Evolutionary conservation across 2,329 filamentous ascomycete species (phyloP).

Genomic region (Epichloe uncinata): DNA sequence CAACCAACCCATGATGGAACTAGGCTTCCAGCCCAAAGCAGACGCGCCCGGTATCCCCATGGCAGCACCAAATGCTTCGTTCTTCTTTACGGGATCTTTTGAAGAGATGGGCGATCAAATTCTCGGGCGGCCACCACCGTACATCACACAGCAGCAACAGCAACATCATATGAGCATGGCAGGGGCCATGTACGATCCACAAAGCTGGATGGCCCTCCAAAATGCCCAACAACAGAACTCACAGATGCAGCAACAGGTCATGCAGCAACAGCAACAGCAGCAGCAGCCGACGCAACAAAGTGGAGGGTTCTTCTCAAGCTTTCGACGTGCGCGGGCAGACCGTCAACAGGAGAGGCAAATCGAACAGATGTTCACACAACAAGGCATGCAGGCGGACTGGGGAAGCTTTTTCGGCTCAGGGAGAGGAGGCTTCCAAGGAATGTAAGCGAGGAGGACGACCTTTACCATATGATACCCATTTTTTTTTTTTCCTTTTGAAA

Average conservation of each 20-base stretch:
- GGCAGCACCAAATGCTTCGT: conserved; percentile 27
- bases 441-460: conserved; percentile 20
- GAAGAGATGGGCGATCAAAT: conserved; percentile 63
- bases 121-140: conserved; percentile 57
- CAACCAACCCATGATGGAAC: conserved; percentile 57
- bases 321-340: conserved; percentile 13
- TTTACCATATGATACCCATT: conserved; percentile 24
- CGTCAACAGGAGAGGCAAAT: conserved; percentile 27
- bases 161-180: conserved; percentile 28
- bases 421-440: conserved; percentile 29
- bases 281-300: conserved; percentile 12
- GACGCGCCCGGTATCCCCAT: conserved; percentile 19
- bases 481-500: conserved; percentile 11
- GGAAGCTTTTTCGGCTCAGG: conserved; percentile 32
- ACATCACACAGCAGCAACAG: conserved; percentile 45
- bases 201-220: conserved; percentile 29
- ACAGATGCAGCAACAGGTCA: conserved; percentile 3
- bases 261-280: conserved; percentile 18
- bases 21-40: conserved; percentile 28
- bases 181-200: conserved; percentile 30
- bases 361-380: conserved; percentile 36
- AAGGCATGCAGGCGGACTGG: conserved; percentile 33
- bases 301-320: conserved; percentile 16
- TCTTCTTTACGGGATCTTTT: conserved; percentile 39
- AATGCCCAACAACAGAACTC: conserved; percentile 9